Conservation (phyloP, 192 early-diverging fungal species). For the Lobulomyces angularis region DNA sequence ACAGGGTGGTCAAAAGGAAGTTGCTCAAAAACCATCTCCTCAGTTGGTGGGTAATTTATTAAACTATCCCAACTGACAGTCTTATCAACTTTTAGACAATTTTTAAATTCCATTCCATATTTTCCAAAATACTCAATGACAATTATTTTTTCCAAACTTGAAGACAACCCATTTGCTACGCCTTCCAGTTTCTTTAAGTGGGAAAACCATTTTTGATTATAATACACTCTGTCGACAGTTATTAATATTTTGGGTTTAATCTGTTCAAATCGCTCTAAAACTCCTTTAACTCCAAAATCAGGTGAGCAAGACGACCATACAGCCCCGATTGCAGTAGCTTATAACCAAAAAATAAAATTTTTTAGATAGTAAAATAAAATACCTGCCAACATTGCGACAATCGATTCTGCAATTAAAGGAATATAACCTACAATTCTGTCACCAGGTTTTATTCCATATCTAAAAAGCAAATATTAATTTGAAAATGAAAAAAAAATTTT, state of each 20-base stretch:
- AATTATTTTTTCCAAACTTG: neutral
- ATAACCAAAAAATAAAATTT: constrained; percentile 18
- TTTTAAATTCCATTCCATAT: no score
- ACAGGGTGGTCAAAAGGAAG: constrained; percentile 84
- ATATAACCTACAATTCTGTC: constrained; percentile 84
- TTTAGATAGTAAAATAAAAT: neutral
- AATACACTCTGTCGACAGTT: constrained; percentile 79
- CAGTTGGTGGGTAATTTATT: neutral
- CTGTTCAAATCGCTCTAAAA: constrained; percentile 86
- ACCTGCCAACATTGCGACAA: constrained; percentile 60
- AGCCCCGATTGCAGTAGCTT: constrained; percentile 60
- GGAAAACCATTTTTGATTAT: constrained; percentile 77
- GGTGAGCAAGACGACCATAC: constrained; percentile 91
- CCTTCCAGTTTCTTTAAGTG: constrained; percentile 62
- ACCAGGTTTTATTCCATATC: constrained; percentile 55
- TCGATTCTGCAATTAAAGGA: constrained; percentile 74
- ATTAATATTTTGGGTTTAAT: constrained; percentile 84
- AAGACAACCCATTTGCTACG: constrained; percentile 45
- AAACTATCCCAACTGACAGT: no score
- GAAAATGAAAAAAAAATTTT: no score
- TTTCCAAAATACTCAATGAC: constrained; percentile 2
- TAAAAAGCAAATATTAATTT: no score
- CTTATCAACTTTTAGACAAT: no score
- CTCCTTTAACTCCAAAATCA: constrained; percentile 86
- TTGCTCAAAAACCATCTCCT: constrained; percentile 60